Percentiles rank a stretch among this genome's conserved stretches.
Evolutionary conservation across 257 asterid genomes (phyloP).

Genomic region (Gentiana straminea): DNA sequence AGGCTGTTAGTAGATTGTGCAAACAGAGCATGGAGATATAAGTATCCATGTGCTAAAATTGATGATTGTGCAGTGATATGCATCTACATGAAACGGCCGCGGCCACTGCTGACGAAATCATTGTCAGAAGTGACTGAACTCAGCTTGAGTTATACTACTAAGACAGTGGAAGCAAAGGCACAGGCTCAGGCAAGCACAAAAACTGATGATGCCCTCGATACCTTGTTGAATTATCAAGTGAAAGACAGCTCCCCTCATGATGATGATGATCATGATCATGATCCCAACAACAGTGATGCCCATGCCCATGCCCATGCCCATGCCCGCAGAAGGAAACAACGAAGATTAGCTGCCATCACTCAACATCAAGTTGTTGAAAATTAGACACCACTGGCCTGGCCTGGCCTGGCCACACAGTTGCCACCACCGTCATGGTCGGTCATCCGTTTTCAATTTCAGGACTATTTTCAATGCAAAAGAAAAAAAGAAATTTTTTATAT

Average conservation of each 20-base stretch:
- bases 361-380: background rate
- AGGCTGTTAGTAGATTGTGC: constrained; percentile 49
- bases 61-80: constrained; percentile 71
- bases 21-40: constrained; percentile 52
- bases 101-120: constrained; percentile 40
- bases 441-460: too few species aligned
- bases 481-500: too few species aligned
- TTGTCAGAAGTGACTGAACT: constrained; percentile 30
- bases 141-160: constrained; percentile 24
- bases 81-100: constrained; percentile 51
- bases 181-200: constrained; percentile 21
- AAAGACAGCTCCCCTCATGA: constrained; percentile 14
- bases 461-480: too few species aligned
- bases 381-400: too few species aligned
- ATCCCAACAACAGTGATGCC: too few species aligned
- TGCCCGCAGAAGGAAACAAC: background rate
- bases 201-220: constrained; percentile 65
- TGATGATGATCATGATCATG: background rate
- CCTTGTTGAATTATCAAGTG: constrained; percentile 39
- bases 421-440: too few species aligned
- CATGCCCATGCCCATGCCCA: background rate
- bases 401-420: too few species aligned
- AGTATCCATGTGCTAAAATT: constrained; percentile 50
- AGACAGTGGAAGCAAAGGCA: constrained; percentile 16
- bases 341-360: background rate